These are phyloP conservation scores for Neurospora intermedia DNA, from an alignment of 495 filamentous ascomycete species.

Conservation along the genomic window DNA sequence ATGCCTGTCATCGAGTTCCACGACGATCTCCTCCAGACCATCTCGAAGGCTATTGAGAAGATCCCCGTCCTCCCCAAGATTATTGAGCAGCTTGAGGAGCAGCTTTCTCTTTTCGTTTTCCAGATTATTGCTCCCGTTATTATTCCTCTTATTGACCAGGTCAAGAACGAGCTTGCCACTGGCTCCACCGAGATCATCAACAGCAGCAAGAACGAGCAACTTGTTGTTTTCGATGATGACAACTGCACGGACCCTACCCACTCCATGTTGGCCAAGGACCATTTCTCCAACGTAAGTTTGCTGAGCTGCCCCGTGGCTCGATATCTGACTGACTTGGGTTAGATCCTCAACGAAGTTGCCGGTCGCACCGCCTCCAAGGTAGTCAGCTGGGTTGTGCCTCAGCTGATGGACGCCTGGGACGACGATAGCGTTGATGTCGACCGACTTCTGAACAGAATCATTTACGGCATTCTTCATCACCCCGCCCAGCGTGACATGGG, in stretches of 20 bases:
- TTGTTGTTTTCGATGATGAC: conserved; percentile 76
- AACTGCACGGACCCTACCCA: conserved; percentile 70
- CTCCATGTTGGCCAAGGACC: conserved; percentile 93
- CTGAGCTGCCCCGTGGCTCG: background rate
- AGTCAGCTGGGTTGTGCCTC: conserved; percentile 73
- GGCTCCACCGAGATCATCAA: conserved; percentile 81
- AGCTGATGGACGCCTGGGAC: conserved; percentile 79
- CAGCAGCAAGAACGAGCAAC: conserved; percentile 66
- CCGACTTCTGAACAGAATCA: conserved; percentile 58
- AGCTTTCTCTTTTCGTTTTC: conserved; percentile 78
- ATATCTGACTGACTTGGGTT: conserved; percentile 15
- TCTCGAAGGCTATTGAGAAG: conserved; percentile 63
- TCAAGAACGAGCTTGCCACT: conserved; percentile 71
- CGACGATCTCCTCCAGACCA: conserved; percentile 69
- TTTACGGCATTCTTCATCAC: conserved; percentile 79
- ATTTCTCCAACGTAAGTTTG: conserved; percentile 59
- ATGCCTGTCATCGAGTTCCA: conserved; percentile 83
- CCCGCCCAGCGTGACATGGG: conserved; percentile 62
- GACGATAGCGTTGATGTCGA: conserved; percentile 57
- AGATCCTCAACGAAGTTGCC: conserved; percentile 78
- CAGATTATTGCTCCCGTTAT: conserved; percentile 75
- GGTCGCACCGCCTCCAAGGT: conserved; percentile 69
- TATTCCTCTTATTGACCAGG: conserved; percentile 72
- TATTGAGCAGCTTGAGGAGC: conserved; percentile 67
- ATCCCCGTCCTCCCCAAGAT: conserved; percentile 72